phyloP scores from a whole-genome alignment of 805 yeast genomes.

The Huiozyma naganishii region DNA sequence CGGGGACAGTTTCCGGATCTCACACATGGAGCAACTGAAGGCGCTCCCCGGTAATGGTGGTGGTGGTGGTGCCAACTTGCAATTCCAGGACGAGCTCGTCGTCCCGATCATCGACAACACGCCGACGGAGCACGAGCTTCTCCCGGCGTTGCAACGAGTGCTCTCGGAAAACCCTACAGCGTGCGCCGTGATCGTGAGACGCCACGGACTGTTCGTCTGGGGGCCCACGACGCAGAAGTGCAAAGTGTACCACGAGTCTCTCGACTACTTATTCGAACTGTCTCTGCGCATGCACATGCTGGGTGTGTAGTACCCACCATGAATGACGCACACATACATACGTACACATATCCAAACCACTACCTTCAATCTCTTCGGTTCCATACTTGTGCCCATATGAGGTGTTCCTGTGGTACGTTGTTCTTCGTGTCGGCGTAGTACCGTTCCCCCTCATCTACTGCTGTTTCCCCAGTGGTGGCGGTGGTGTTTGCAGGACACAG shows the following conservation, averaged over 20 bases:
- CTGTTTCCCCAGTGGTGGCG: no score
- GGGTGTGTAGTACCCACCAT: not conserved
- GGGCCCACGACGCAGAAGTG: slow-evolving; percentile 90
- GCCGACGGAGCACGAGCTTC: slow-evolving; percentile 78
- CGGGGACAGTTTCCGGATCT: slow-evolving; percentile 60
- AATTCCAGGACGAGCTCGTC: slow-evolving; percentile 60
- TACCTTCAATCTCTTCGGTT: not conserved
- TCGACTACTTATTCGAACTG: slow-evolving; percentile 77
- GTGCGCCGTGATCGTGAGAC: slow-evolving; percentile 78
- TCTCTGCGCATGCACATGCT: slow-evolving; percentile 72
- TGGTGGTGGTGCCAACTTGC: slow-evolving; percentile 45
- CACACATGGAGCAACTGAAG: slow-evolving; percentile 83
- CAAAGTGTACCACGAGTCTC: slow-evolving; percentile 83
- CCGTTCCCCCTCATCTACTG: not conserved
- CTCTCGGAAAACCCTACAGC: slow-evolving; percentile 63
- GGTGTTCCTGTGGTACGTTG: slow-evolving; percentile 16
- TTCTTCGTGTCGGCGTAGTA: slow-evolving; percentile 13
- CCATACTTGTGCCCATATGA: slow-evolving; percentile 21
- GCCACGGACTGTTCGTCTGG: slow-evolving; percentile 97
- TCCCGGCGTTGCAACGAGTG: slow-evolving; percentile 52
- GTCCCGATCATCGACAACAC: slow-evolving; percentile 90
- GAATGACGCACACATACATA: slow-evolving; percentile 1
- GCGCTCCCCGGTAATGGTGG: slow-evolving; percentile 56
- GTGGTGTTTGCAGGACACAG: slow-evolving; percentile 9
- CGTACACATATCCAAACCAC: not conserved